Evolutionary conservation across 2,329 filamentous ascomycete species (phyloP), one percentile per base, ranked within the genome.

Genomic region (Sclerotiophoma versabilis): DNA sequence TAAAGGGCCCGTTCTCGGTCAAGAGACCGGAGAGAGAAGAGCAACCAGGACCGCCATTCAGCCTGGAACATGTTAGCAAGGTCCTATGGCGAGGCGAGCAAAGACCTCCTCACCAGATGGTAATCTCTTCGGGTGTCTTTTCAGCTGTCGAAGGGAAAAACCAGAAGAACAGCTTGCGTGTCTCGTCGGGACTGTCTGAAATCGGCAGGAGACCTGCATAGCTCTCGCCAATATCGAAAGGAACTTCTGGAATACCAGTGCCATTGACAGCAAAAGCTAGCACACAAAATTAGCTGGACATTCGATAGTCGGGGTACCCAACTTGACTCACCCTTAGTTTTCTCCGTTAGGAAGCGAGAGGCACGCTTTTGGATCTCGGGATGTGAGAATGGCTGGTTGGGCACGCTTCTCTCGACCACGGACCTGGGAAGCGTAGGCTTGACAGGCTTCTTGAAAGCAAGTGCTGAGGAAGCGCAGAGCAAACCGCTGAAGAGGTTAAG

Each of bases 1-100:
- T 70, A 45, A 74, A 74, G 0, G 90, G 88, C 0, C 91, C 90
- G 63, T 92, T 93, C 64, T 93, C 90, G 44, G 91, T 88, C 9
- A 93, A 71, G 1, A 93, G 78, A 7, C 88, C 89, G 60, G 87
- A 82, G 6, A 91, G 79, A 1, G 86, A 89, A 26, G 65, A 71
- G 58, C 76, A 78, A 2, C 76, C 76, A 6, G 76, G 75, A 8
- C 73, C 73, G 23, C 73, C 73, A 39, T 76, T 75, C 43, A 75
- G 65, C 71, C 69, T 72, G 33, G 12, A 17, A 29, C 5, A 47
- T 11, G 25, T 62, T 15, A 60, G 51, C 19, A 49, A n/a, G 12
- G 8, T 5, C 22, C 5, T 11, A 33, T 20, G 1, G 10, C n/a
- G 27, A 10, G n/a, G 6, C 5, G 4, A 10, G 20, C 5, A 14